Percentiles rank a stretch among this genome's conserved stretches.
Conservation (phyloP, 1,284 basidiomycete species). For the Kwoniella shivajii region DNA sequence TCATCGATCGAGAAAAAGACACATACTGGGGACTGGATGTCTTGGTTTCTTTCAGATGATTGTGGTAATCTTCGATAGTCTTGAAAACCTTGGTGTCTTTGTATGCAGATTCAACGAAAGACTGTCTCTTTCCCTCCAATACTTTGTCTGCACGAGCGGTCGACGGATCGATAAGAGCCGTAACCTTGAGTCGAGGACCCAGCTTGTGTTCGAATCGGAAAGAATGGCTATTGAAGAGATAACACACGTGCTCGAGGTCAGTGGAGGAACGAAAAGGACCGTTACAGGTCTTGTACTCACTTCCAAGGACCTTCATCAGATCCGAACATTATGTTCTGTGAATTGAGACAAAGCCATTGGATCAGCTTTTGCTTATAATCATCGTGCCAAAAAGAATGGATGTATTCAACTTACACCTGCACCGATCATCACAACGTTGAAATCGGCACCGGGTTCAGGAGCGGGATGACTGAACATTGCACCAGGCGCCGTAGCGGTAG, state of each 20-base stretch:
- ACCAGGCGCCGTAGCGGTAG: slow-evolving; percentile 40
- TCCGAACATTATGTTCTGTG: slow-evolving; percentile 84
- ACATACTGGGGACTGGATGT: slow-evolving; percentile 53
- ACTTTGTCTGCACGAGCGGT: slow-evolving; percentile 77
- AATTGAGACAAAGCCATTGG: background rate
- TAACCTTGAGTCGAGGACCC: slow-evolving; percentile 91
- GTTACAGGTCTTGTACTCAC: too few species aligned
- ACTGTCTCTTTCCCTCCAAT: slow-evolving; percentile 86
- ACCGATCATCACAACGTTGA: slow-evolving; percentile 89
- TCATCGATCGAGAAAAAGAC: background rate
- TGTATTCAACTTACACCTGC: slow-evolving; percentile 62
- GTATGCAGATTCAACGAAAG: slow-evolving; percentile 92
- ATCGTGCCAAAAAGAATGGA: background rate
- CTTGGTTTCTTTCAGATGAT: slow-evolving; percentile 57
- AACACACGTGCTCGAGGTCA: slow-evolving; percentile 2
- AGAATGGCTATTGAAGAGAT: slow-evolving; percentile 77
- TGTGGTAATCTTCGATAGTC: slow-evolving; percentile 79
- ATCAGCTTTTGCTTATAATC: too few species aligned
- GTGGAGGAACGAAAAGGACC: too few species aligned
- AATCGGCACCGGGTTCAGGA: slow-evolving; percentile 62
- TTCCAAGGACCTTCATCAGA: slow-evolving; percentile 69
- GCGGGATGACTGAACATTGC: slow-evolving; percentile 48
- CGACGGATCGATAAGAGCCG: slow-evolving; percentile 90
- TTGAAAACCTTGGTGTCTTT: slow-evolving; percentile 86
- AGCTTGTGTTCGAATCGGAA: slow-evolving; percentile 96